A percentile compares a stretch with the other conserved stretches of the same genome.
Conservation (phyloP, 768 basidiomycete species). For the Lentinus tigrinus region DNA sequence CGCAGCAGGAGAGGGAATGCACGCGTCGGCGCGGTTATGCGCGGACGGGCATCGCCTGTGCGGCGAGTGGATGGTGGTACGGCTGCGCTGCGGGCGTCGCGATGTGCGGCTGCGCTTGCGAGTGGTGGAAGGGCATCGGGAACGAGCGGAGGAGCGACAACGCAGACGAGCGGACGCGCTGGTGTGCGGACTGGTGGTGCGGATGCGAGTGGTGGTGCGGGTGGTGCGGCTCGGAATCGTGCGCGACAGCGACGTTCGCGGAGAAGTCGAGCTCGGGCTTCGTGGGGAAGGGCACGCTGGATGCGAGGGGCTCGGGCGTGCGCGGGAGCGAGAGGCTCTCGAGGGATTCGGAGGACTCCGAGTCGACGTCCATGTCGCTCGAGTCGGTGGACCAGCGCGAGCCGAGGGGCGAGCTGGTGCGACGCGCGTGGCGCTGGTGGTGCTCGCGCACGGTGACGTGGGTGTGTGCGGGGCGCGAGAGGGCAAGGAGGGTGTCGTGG, state of each 20-base stretch:
- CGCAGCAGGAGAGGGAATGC: background rate
- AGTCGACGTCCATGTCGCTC: slow-evolving; percentile 25
- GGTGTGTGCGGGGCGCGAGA: slow-evolving; percentile 29
- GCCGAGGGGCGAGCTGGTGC: slow-evolving; percentile 12
- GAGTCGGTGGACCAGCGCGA: slow-evolving; percentile 26
- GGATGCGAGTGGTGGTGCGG: slow-evolving; percentile 3
- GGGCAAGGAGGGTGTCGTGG: slow-evolving; percentile 36
- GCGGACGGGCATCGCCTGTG: slow-evolving; percentile 11
- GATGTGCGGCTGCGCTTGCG: background rate
- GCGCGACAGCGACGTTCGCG: slow-evolving; percentile 12
- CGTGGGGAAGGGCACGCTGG: slow-evolving; percentile 16
- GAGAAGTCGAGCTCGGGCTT: slow-evolving; percentile 17
- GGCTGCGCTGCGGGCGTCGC: slow-evolving; percentile 3
- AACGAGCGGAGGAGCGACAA: slow-evolving; percentile 29
- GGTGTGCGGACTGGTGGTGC: slow-evolving; percentile 1
- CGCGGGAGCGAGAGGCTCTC: slow-evolving; percentile 20
- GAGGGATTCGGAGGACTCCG: slow-evolving; percentile 24
- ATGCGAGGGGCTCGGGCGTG: slow-evolving; percentile 20
- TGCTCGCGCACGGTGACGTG: slow-evolving; percentile 16
- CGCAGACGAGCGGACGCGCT: slow-evolving; percentile 21
- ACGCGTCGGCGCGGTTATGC: background rate
- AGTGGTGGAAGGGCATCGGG: slow-evolving; percentile 28
- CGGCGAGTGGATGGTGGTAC: slow-evolving; percentile 8
- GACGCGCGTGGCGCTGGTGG: slow-evolving; percentile 6
- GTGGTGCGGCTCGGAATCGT: slow-evolving; percentile 1